phyloP scores from a whole-genome alignment of 2,329 filamentous ascomycete species.

The Parafenestella ontariensis region DNA sequence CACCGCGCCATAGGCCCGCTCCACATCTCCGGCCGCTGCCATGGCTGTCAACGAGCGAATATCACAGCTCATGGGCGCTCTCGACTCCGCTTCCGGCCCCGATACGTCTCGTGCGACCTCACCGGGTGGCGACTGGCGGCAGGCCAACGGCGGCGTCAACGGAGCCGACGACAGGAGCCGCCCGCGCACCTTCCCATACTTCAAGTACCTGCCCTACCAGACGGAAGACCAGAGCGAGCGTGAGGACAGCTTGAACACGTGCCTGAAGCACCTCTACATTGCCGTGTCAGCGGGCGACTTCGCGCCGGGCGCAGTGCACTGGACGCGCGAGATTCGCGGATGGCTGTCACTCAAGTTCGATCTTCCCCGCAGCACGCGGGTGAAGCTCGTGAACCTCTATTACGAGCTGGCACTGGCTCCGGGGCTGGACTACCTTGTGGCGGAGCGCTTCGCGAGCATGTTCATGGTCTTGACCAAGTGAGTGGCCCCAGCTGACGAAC shows the following conservation, averaged over 20 bases:
- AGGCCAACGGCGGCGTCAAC: constrained; percentile 57
- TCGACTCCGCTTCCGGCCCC: constrained; percentile 58
- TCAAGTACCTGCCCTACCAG: constrained; percentile 84
- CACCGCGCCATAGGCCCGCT: constrained; percentile 23
- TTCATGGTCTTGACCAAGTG: constrained; percentile 95
- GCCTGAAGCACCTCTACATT: constrained; percentile 92
- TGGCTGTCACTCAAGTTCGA: constrained; percentile 99
- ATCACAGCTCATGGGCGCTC: constrained; percentile 51
- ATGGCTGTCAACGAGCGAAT: constrained; percentile 52
- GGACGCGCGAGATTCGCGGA: constrained; percentile 93
- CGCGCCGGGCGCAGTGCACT: constrained; percentile 89
- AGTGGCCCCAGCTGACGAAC: constrained; percentile 43
- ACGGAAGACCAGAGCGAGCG: constrained; percentile 82
- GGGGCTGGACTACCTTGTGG: constrained; percentile 79
- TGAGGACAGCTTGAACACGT: constrained; percentile 80
- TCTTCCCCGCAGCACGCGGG: constrained; percentile 81
- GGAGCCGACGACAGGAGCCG: constrained; percentile 64
- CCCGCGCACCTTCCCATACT: constrained; percentile 92
- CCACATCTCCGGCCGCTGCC: constrained; percentile 19
- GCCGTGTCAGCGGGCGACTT: constrained; percentile 93
- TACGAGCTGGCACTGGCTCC: constrained; percentile 93
- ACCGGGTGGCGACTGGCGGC: constrained; percentile 70
- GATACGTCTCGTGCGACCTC: constrained; percentile 87
- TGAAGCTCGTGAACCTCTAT: constrained; percentile 87
- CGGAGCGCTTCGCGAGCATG: constrained; percentile 95